Evolutionary conservation across 805 yeast genomes (phyloP).

Genomic region (Debaryomyces tyrocola): DNA sequence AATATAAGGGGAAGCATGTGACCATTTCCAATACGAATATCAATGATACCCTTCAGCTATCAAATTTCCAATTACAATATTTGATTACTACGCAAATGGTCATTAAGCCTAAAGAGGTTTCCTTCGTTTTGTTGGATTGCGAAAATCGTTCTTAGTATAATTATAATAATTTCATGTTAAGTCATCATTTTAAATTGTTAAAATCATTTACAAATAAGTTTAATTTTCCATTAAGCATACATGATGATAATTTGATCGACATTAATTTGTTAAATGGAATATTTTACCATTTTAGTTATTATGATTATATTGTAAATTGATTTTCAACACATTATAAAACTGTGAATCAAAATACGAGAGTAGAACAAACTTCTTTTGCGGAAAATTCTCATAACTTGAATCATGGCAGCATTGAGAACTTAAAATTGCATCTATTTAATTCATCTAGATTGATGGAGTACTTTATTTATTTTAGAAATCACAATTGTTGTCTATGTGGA

Average conservation of each 20-base stretch:
- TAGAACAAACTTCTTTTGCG: neutral
- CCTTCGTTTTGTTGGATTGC: conserved; percentile 13
- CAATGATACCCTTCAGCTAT: neutral
- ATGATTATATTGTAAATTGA: conserved; percentile 8
- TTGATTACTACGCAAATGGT: conserved; percentile 14
- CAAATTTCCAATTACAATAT: conserved; percentile 11
- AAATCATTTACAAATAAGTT: conserved; percentile 12
- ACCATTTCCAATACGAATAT: conserved; percentile 5
- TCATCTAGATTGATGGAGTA: conserved; percentile 9
- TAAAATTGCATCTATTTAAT: conserved; percentile 21
- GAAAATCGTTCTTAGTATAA: conserved; percentile 3
- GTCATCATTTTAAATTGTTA: conserved; percentile 9
- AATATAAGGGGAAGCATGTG: conserved; percentile 2
- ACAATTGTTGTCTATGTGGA: conserved; percentile 5
- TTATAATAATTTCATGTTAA: neutral
- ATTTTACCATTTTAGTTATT: conserved; percentile 4
- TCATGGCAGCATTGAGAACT: conserved; percentile 9
- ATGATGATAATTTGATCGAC: conserved; percentile 8
- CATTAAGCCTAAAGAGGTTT: conserved; percentile 20
- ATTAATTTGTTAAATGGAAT: conserved; percentile 2
- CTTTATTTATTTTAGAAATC: conserved; percentile 2
- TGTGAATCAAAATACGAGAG: neutral
- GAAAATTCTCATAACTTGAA: neutral
- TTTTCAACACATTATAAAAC: conserved; percentile 14
- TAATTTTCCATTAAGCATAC: conserved; percentile 15